These are phyloP conservation scores for Lentinula guzmanii DNA, from an alignment of 768 basidiomycete genomes.

Conservation along the genomic window DNA sequence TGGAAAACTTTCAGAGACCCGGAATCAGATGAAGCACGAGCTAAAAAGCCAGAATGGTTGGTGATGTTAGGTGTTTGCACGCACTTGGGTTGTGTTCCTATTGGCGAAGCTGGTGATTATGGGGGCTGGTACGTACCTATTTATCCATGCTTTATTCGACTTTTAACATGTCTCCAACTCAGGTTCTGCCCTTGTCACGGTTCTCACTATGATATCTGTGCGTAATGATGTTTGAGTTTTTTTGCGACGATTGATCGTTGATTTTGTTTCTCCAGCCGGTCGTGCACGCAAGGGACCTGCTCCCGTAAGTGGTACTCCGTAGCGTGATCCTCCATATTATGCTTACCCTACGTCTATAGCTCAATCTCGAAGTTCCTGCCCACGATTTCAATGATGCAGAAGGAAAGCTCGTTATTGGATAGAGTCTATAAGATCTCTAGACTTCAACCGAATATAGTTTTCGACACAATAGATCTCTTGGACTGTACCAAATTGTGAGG, in stretches of 20 bases:
- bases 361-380: conserved; percentile 91
- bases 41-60: conserved; percentile 95
- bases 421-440: conserved; percentile 14
- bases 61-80: conserved; percentile 94
- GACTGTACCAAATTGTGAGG: not conserved
- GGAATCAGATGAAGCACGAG: conserved; percentile 80
- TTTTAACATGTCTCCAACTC: not conserved
- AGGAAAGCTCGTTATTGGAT: conserved; percentile 85
- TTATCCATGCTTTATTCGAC: not conserved
- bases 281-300: conserved; percentile 96
- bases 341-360: conserved; percentile 31
- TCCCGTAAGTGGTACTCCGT: conserved; percentile 52
- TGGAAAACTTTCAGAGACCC: conserved; percentile 92
- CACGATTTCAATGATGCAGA: conserved; percentile 87
- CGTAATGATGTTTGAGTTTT: conserved; percentile 20
- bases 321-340: not conserved
- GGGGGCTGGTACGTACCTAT: conserved; percentile 82
- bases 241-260: not conserved
- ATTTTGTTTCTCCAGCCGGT: conserved; percentile 52
- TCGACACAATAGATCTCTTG: not conserved
- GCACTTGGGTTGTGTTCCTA: conserved; percentile 97
- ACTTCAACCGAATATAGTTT: not conserved
- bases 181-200: conserved; percentile 99
- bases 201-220: conserved; percentile 96
- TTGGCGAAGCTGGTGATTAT: conserved; percentile 94